Evolutionary conservation across 2,329 filamentous ascomycete genomes (phyloP), one percentile per base, ranked within the genome.

Genomic region (Sporothrix phasma): DNA sequence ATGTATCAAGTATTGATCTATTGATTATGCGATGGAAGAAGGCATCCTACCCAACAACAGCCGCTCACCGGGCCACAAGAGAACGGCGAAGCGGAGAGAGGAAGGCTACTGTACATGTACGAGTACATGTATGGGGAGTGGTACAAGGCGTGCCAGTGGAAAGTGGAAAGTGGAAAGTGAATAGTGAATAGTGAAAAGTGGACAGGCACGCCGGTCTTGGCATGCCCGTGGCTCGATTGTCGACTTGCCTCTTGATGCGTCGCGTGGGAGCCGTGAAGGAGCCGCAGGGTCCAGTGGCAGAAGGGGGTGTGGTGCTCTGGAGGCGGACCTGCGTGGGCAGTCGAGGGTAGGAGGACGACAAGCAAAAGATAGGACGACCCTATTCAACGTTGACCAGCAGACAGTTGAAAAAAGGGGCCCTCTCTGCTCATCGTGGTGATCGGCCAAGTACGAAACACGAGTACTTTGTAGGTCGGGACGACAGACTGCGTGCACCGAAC

Each of bases 151-250:
- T n/a, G n/a, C n/a, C n/a, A n/a, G n/a, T n/a, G n/a, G n/a, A n/a
- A 56, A 22, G 6, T 2, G 5, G 29, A 34, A 15, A 53, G 15
- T 10, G 4, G 5, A 22, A 45, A 17, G 37, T 11, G 24, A 39
- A 51, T 8, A 13, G 19, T 19, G n/a, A n/a, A n/a, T 24, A 26
- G 13, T 45, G 29, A 41, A 39, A 58, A 29, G n/a, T n/a, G n/a
- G n/a, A n/a, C n/a, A 58, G 54, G 37, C 54, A 43, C 54, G 22
- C 54, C 24, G 34, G 22, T 17, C 37, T 60, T 61, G 45, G 59
- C 59, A 61, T 61, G 59, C 59, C 59, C 59, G 59, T 61, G 29
- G 43, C 59, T 61, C 39, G 59, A 61, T 61, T 61, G 29, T 29
- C 13, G 3, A n/a, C 17, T 17, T 29, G n/a, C 5, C 17, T 43